Conservation (phyloP, 495 filamentous ascomycete species). For the Talaromyces trachyspermus region DNA sequence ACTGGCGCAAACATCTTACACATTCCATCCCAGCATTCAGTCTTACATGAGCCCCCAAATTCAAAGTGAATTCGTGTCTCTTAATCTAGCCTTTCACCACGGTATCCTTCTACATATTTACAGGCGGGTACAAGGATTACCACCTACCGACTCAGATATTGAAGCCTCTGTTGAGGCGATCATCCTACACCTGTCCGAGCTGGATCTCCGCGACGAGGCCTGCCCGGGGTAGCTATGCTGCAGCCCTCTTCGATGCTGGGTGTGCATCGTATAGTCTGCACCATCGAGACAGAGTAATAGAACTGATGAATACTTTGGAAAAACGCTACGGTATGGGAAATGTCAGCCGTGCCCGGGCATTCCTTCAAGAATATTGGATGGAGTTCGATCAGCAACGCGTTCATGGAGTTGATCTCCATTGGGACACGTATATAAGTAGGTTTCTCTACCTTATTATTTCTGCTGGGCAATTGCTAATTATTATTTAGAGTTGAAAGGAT, state of each 20-base stretch:
- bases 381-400: constrained; percentile 1
- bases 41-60: neutral
- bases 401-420: neutral
- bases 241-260: neutral
- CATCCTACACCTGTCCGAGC: neutral
- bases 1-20: neutral
- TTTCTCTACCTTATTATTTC: neutral
- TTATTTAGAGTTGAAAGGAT: constrained; percentile 1
- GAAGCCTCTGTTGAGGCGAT: neutral
- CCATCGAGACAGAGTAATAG: neutral
- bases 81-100: neutral
- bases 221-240: constrained; percentile 1
- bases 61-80: neutral
- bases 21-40: neutral
- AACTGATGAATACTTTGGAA: constrained; percentile 1
- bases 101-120: neutral
- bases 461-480: neutral
- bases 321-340: constrained; percentile 4
- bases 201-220: neutral
- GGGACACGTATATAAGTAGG: constrained; percentile 3
- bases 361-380: constrained; percentile 3
- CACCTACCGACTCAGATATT: neutral
- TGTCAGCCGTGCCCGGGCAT: constrained; percentile 1
- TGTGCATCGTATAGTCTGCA: neutral
- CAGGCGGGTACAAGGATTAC: neutral